These are phyloP conservation scores for Acer yangbiense DNA, from an alignment of 345 rosid genomes.

Conservation along the genomic window DNA sequence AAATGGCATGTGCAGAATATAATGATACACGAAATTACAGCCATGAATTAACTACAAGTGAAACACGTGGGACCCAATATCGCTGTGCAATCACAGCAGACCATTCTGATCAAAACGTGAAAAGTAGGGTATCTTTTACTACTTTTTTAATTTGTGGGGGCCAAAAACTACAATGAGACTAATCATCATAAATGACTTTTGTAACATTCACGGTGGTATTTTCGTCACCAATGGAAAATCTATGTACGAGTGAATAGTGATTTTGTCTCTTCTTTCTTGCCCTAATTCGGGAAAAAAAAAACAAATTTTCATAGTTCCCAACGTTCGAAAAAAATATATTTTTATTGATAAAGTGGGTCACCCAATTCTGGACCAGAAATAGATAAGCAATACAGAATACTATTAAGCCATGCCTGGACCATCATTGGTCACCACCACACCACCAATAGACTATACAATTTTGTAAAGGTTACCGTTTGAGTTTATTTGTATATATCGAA, in stretches of 20 bases:
- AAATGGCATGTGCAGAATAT: not conserved
- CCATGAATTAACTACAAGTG: not conserved
- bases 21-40: not conserved
- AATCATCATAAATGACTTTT: slow-evolving; percentile 17
- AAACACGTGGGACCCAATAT: not conserved
- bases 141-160: slow-evolving; percentile 3
- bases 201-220: not conserved
- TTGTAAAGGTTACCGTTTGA: slow-evolving; percentile 27
- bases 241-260: not conserved
- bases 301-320: slow-evolving; percentile 1
- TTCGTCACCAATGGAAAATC: not conserved
- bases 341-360: slow-evolving; percentile 14
- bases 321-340: slow-evolving; percentile 27
- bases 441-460: slow-evolving; percentile 7
- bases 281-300: not conserved
- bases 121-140: not conserved
- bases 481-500: not conserved
- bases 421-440: slow-evolving; percentile 29
- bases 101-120: not conserved
- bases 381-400: slow-evolving; percentile 22
- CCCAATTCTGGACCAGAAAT: not conserved
- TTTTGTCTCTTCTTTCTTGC: slow-evolving; percentile 21
- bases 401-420: slow-evolving; percentile 45
- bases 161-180: slow-evolving; percentile 2
- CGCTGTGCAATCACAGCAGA: not conserved